Base-by-base conservation (phyloP, 139 green algal genomes). In the Deuterostichococcus epilithicus region DNA sequence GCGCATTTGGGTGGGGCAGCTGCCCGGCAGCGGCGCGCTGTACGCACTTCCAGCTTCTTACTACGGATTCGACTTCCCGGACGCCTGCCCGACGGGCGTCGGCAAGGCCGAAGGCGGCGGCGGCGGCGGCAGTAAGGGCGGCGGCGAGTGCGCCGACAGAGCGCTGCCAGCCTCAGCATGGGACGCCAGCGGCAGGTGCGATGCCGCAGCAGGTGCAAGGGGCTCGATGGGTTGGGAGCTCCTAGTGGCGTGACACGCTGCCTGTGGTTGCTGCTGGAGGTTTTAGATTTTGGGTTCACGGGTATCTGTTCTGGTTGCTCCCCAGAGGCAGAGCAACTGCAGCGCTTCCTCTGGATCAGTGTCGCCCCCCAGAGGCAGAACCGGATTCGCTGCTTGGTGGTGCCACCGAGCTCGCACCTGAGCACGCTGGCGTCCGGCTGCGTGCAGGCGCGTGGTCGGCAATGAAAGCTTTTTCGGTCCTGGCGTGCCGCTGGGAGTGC, bases 11-110 rank as follows among this genome's bases (percentile, higher is more conserved):
- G 36, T 33, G 23, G 66, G 72, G 26, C 69, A 38, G 37, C 36
- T 76, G 72, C 37, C 38, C 33, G 37, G 37, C 69, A 36, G 58
- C 72, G 34, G 72, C 69, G 66, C 30, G 36, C 6, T 76, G 66
- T 76, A 75, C 37, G 30, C 36, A 32, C 37, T 76, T 32, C 22
- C 58, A 74, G 35, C 58, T 44, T 75, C 35, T n/a, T 76, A 38
- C 72, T 63, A 39, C 22, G 69, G 36, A 28, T 63, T 63, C 52
- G 52, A 63, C 52, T 63, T 63, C 52, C 52, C 52, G 13, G 52
- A 28, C 13, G 52, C 10, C 52, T 13, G n/a, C n/a, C n/a, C 52
- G 18, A 20, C 8, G 42, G 42, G 28, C 52, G 18, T 3, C 10
- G 26, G 38, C 22, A 25, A 3, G 26, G 3, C 38, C 66, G 25